Evolutionary conservation across 2,329 filamentous ascomycete species (phyloP), one percentile per base, ranked within the genome.

Genomic region (Didymella exigua): DNA sequence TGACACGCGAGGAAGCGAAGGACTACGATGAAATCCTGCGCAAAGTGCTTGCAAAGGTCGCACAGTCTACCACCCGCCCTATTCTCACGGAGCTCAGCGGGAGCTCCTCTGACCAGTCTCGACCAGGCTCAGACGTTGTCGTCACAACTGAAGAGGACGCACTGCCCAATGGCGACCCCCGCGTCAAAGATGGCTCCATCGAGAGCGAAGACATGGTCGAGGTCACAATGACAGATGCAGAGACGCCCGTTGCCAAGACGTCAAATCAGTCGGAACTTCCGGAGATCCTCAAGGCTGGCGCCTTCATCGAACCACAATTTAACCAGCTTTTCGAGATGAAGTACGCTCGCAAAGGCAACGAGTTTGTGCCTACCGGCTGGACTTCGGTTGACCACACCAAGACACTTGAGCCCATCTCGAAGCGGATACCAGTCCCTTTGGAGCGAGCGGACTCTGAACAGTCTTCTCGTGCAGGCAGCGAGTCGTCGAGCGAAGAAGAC

Each of bases 181-280:
- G 89, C 68, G 82, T 96, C 41, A 84, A 88, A 54, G 88, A 91
- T 38, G 84, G 86, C 24, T 96, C 93, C 3, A 84, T 96, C 2
- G 88, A 93, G 71, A 90, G 91, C 9, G 93, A 97, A 72, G 93
- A 97, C 58, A 86, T 97, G 67, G 90, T 98, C 5, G 90, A 97
- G 69, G 87, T 99, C 14, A 90, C 89, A 0, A 93, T 97, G 88
- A 87, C 86, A 48, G 88, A 91, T 64, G 70, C 69, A 14, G 78
- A 82, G 53, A 61, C 63, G 4, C 49, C 60, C 18, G 29, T 56
- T 19, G 54, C 60, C 21, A 71, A 72, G 9, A 29, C 31, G 19
- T 33, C 49, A 27, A 58, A 56, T 21, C 42, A 52, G 49, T 62
- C 69, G 38, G 58, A 61, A 11, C 21, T 66, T 11, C 67, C 72